phyloP scores from a whole-genome alignment of 345 rosid genomes.

The Punica granatum region DNA sequence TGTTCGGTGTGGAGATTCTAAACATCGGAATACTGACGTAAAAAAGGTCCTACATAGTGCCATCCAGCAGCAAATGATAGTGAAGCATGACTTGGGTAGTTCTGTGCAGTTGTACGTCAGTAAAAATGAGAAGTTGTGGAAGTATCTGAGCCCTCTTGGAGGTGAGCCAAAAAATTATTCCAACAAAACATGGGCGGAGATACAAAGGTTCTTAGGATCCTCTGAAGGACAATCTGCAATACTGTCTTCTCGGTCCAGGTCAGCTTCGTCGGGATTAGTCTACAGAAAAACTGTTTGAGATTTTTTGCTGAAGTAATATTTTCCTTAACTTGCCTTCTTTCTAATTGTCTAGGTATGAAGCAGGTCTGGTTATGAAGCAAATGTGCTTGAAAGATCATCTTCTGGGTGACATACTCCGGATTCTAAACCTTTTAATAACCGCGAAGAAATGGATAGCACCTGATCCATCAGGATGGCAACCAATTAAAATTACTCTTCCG shows the following conservation, averaged over 20 bases:
- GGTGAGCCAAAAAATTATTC: constrained; percentile 21
- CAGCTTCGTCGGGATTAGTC: background rate
- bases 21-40: too few relatives aligned
- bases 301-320: background rate
- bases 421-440: constrained; percentile 23
- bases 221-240: constrained; percentile 31
- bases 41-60: constrained; percentile 36
- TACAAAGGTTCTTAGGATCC: constrained; percentile 23
- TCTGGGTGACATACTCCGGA: constrained; percentile 31
- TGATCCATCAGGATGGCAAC: constrained; percentile 37
- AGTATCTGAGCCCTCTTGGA: constrained; percentile 30
- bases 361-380: too few relatives aligned
- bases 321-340: too few relatives aligned
- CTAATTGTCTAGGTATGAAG: too few relatives aligned
- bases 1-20: constrained; percentile 32
- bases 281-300: background rate
- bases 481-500: constrained; percentile 22
- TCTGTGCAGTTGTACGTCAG: constrained; percentile 26
- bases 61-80: constrained; percentile 31
- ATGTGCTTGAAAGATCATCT: constrained; percentile 31
- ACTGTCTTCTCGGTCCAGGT: constrained; percentile 40
- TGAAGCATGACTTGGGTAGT: constrained; percentile 22
- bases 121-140: constrained; percentile 36
- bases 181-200: constrained; percentile 24
- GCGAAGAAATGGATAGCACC: constrained; percentile 27